phyloP scores from a whole-genome alignment of 805 yeast species.

The Barnettozyma siamensis region DNA sequence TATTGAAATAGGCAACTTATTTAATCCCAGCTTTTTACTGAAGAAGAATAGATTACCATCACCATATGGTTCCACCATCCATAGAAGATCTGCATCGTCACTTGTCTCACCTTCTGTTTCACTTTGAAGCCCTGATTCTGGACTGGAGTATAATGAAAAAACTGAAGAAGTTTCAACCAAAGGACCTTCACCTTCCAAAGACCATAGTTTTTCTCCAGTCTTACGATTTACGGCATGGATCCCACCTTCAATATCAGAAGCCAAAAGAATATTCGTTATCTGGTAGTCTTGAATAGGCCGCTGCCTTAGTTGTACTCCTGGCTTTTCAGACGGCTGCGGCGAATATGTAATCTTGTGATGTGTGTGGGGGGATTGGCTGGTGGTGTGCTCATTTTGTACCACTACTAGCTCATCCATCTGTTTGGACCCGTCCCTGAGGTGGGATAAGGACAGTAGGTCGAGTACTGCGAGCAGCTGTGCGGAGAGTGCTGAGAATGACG shows the following conservation, averaged over 20 bases:
- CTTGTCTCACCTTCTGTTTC: background rate
- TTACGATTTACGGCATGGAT: conserved; percentile 73
- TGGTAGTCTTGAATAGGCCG: conserved; percentile 65
- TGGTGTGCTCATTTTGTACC: too few species aligned
- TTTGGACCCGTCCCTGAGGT: background rate
- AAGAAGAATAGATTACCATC: conserved; percentile 84
- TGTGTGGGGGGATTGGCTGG: too few species aligned
- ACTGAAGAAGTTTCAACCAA: conserved; percentile 40
- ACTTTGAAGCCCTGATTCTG: background rate
- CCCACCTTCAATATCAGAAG: conserved; percentile 83
- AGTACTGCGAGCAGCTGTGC: too few species aligned
- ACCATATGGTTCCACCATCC: conserved; percentile 89
- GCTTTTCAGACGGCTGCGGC: conserved; percentile 3
- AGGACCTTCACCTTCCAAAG: conserved; percentile 59
- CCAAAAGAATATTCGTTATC: conserved; percentile 56
- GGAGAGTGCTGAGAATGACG: too few species aligned
- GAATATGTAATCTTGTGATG: background rate
- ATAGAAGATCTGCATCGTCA: conserved; percentile 37
- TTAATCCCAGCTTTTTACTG: conserved; percentile 66
- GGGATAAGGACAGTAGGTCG: too few species aligned
- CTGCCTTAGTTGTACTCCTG: conserved; percentile 5
- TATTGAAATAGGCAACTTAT: conserved; percentile 75
- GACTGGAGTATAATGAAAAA: conserved; percentile 10
- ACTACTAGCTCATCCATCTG: too few species aligned
- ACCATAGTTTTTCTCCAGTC: conserved; percentile 75